Conservation (phyloP, 306 rosid genomes). For the Fragaria nilgerrensis region DNA sequence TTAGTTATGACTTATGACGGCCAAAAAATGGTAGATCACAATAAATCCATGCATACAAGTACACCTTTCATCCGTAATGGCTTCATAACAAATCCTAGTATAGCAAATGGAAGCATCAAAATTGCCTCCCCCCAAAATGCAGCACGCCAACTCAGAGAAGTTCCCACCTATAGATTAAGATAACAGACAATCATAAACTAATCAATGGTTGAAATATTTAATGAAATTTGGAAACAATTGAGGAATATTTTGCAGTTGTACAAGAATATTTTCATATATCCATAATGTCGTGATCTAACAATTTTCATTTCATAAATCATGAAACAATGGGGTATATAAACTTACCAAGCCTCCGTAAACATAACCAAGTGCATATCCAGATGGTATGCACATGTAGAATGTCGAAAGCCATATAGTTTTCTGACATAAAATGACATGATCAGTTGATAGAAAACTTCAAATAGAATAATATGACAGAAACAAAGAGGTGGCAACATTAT, state of each 20-base stretch:
- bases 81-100: slow-evolving; percentile 63
- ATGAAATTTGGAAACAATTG: slow-evolving; percentile 1
- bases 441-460: background rate
- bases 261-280: background rate
- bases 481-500: background rate
- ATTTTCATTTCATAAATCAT: background rate
- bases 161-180: slow-evolving; percentile 58
- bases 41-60: slow-evolving; percentile 21
- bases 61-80: slow-evolving; percentile 79
- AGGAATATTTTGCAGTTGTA: background rate
- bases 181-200: slow-evolving; percentile 9
- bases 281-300: background rate
- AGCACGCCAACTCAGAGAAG: slow-evolving; percentile 54
- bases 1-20: slow-evolving; percentile 10
- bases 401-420: slow-evolving; percentile 69
- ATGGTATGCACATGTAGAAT: slow-evolving; percentile 85
- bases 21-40: slow-evolving; percentile 11
- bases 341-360: slow-evolving; percentile 80
- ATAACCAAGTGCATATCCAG: slow-evolving; percentile 83
- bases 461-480: background rate
- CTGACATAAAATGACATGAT: slow-evolving; percentile 41
- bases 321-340: slow-evolving; percentile 21
- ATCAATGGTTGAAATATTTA: background rate
- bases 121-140: slow-evolving; percentile 71
- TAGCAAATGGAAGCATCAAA: slow-evolving; percentile 81